Evolutionary conservation across 306 rosid genomes (phyloP).

Genomic region (Senna tora): DNA sequence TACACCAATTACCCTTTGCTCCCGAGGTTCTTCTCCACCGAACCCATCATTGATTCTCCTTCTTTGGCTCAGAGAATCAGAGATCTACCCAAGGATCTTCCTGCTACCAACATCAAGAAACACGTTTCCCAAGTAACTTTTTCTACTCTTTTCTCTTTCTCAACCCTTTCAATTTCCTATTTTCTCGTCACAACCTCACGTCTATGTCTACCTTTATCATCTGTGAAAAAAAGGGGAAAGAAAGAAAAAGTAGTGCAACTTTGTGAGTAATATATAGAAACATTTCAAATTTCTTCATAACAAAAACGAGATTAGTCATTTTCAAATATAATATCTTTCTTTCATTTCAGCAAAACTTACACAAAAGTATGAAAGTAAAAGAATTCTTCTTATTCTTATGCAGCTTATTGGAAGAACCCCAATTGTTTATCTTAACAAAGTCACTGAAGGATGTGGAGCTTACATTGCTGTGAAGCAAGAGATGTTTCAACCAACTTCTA

Average conservation of each 20-base stretch:
- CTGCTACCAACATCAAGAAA: constrained; percentile 72
- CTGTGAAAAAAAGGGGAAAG: too few species aligned
- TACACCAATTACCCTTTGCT: constrained; percentile 4
- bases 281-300: too few species aligned
- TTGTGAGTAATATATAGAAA: too few species aligned
- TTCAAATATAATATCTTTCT: neutral
- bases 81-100: constrained; percentile 82
- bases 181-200: too few species aligned
- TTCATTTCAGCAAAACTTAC: constrained; percentile 12
- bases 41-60: constrained; percentile 48
- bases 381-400: constrained; percentile 9
- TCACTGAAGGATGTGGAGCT: constrained; percentile 92
- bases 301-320: too few species aligned
- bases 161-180: neutral
- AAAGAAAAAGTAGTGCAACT: too few species aligned
- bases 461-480: constrained; percentile 96
- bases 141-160: neutral
- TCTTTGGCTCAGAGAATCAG: constrained; percentile 73
- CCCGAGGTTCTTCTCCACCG: constrained; percentile 50
- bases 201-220: too few species aligned
- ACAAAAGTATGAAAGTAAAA: neutral
- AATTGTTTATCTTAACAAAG: constrained; percentile 88
- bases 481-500: constrained; percentile 96
- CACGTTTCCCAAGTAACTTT: constrained; percentile 67
- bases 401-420: constrained; percentile 96